Evolutionary conservation across 768 basidiomycete species (phyloP), one percentile per base, ranked within the genome.

Genomic region (Leccinum disarticulatum): DNA sequence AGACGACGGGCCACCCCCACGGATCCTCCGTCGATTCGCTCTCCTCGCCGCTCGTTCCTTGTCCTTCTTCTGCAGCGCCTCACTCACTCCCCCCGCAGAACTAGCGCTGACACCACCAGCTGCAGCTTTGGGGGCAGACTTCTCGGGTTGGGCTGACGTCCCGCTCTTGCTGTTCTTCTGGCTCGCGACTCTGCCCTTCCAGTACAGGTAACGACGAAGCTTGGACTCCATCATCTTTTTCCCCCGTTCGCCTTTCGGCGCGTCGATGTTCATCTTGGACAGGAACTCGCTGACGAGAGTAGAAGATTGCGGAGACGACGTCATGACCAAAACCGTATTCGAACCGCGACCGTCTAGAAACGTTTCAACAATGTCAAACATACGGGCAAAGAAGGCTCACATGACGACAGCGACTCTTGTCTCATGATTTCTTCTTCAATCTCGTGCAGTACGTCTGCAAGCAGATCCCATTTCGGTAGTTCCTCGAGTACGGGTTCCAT

Each of bases 401-500:
- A 58, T 6, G 61, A 63, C 9, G 68, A 67, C 30, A 74, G 57
- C 9, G 79, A 77, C 62, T 87, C 83, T 61, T 84, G 81, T 47
- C 85, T 78, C 59, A 90, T 77, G 31, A 91, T 87, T 64, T 95
- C 92, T 60, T 86, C 86, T 72, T 98, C 97, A 3, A 94, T 88
- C 75, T 99, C 97, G 54, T 92, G 81, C 48, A 99, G 72, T 0
- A 95, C 82, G n/a, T 93, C 90, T 0, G 87, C 82, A 13, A 99
- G 76, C 8, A 95, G 71, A 57, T 82, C 82, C 96, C 97, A 98
- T 71, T 99, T 99, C 0, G 95, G 95, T 47, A 91, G 81, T 68
- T 98, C 97, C 74, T 98, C 97, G 25, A 98, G 78, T 0, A 95
- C 84, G 0, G 93, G 91, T 49, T 93, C 86, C 72, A 95, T 86